Evolutionary conservation across 2,329 filamentous ascomycete species (phyloP).

Genomic region (Myriangium duriaei): DNA sequence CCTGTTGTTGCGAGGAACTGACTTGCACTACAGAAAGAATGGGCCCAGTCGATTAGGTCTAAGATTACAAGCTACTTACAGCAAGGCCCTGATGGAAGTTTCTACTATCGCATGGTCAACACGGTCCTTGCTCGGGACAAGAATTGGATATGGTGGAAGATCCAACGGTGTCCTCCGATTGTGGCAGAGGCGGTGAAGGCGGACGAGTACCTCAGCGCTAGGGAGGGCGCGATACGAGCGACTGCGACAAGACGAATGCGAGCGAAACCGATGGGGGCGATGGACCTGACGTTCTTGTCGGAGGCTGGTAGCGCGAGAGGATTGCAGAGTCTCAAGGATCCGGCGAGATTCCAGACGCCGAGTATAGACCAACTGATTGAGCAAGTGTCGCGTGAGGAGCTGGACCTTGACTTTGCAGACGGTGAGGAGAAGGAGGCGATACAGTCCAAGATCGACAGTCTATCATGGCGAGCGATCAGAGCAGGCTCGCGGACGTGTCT

Average conservation of each 20-base stretch:
- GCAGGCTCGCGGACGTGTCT: slow-evolving; percentile 65
- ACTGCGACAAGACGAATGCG: slow-evolving; percentile 61
- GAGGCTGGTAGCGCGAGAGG: slow-evolving; percentile 49
- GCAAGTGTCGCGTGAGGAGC: slow-evolving; percentile 65
- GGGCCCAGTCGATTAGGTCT: slow-evolving; percentile 67
- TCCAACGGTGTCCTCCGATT: slow-evolving; percentile 82
- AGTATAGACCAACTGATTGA: slow-evolving; percentile 57
- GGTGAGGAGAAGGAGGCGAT: slow-evolving; percentile 44
- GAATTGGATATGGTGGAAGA: slow-evolving; percentile 98
- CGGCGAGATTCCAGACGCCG: slow-evolving; percentile 53
- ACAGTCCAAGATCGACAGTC: slow-evolving; percentile 68
- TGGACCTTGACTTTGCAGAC: slow-evolving; percentile 75
- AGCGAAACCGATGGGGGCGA: slow-evolving; percentile 54
- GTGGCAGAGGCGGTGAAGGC: slow-evolving; percentile 60
- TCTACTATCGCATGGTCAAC: slow-evolving; percentile 93
- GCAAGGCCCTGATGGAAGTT: slow-evolving; percentile 68
- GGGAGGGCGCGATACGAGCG: slow-evolving; percentile 50
- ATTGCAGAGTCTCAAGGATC: slow-evolving; percentile 57
- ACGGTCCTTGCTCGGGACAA: slow-evolving; percentile 92
- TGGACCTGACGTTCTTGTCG: slow-evolving; percentile 67
- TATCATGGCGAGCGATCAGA: slow-evolving; percentile 79
- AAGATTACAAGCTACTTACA: slow-evolving; percentile 74
- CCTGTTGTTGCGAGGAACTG: too few relatives aligned
- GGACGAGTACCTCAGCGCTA: slow-evolving; percentile 56
- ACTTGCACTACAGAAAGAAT: slow-evolving; percentile 70